These are phyloP conservation scores for Sugiyamaella pinicola DNA, from an alignment of 1,139 yeast genomes.

Conservation along the genomic window DNA sequence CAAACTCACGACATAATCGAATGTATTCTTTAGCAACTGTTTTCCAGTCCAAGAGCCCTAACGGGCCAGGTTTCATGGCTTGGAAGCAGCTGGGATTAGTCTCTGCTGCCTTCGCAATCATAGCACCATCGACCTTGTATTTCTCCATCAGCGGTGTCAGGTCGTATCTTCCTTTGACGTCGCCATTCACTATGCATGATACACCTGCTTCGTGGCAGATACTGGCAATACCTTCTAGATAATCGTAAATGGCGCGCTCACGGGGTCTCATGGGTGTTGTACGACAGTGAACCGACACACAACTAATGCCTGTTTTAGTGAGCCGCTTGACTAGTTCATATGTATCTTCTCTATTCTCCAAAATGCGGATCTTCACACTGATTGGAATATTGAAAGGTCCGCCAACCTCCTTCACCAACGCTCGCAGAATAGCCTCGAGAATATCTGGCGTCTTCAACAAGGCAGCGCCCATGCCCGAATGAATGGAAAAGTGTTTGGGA, in stretches of 20 bases:
- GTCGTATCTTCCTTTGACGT: conserved; percentile 58
- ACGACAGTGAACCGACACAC: conserved; percentile 88
- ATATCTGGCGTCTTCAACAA: conserved; percentile 77
- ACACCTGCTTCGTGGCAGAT: conserved; percentile 67
- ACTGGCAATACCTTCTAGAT: conserved; percentile 59
- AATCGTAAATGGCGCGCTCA: conserved; percentile 70
- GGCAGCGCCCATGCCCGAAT: conserved; percentile 98
- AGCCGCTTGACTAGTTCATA: conserved; percentile 61
- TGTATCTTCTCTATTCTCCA: conserved; percentile 66
- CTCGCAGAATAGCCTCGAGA: conserved; percentile 64
- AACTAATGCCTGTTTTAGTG: conserved; percentile 77
- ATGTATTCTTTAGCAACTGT: conserved; percentile 58
- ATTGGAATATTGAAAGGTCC: conserved; percentile 74
- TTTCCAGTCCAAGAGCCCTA: conserved; percentile 56
- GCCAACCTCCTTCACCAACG: conserved; percentile 79
- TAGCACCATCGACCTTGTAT: conserved; percentile 71
- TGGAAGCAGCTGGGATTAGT: conserved; percentile 77
- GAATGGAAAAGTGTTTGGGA: conserved; percentile 67
- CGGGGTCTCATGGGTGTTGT: conserved; percentile 88
- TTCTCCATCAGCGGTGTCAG: conserved; percentile 53
- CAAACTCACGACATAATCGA: conserved; percentile 54
- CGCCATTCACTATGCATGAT: conserved; percentile 81
- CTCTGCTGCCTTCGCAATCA: conserved; percentile 94
- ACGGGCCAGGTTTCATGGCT: conserved; percentile 23
- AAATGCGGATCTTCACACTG: conserved; percentile 82